A percentile compares a stretch with the other conserved stretches of the same genome.
Evolutionary conservation across 2,329 filamentous ascomycete species (phyloP).

Genomic region (Venturia oleaginea): DNA sequence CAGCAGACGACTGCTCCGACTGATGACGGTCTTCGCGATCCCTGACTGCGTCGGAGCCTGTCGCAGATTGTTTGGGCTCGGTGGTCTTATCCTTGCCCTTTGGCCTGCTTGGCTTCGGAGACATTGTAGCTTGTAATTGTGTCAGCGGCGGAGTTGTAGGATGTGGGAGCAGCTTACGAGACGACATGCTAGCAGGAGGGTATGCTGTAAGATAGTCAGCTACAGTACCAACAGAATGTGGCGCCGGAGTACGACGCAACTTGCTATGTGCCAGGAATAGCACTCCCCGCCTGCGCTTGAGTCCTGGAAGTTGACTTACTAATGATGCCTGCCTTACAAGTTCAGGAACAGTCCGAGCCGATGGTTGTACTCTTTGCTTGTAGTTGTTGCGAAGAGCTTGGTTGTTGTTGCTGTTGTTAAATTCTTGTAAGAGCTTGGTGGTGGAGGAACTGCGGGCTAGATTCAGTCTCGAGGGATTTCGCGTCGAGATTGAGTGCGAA

Average conservation of each 20-base stretch:
- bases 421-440: background rate
- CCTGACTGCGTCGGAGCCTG: background rate
- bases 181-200: background rate
- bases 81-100: background rate
- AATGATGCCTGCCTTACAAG: background rate
- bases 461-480: background rate
- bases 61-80: background rate
- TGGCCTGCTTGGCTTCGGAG: background rate
- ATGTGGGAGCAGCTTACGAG: background rate
- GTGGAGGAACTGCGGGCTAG: background rate
- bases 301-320: background rate
- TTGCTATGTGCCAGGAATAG: background rate
- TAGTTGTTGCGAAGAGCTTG: background rate
- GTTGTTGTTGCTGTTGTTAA: background rate
- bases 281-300: background rate
- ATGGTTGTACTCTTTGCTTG: background rate
- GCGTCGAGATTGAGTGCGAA: background rate
- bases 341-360: background rate
- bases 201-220: background rate
- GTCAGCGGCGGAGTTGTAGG: background rate
- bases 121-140: background rate
- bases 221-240: background rate
- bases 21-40: background rate
- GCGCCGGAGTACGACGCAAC: background rate
- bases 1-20: background rate